Percentiles rank a stretch among this genome's conserved stretches.
Conservation (phyloP, 2,329 filamentous ascomycete genomes). For the Lanzia echinophila region DNA sequence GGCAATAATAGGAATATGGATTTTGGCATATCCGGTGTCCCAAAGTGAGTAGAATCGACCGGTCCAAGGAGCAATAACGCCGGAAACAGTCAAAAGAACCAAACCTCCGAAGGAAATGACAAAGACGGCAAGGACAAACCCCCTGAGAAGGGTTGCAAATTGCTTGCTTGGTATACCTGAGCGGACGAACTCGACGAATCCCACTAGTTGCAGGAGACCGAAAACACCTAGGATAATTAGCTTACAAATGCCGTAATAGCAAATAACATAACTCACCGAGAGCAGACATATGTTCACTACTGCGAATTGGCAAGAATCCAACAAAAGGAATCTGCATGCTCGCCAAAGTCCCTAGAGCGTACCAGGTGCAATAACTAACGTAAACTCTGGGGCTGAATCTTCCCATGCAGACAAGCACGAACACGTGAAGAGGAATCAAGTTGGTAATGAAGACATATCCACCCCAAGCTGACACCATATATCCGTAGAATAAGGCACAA, state of each 20-base stretch:
- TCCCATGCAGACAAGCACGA: constrained; percentile 94
- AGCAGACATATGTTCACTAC: constrained; percentile 97
- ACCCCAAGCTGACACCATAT: constrained; percentile 99
- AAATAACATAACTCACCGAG: constrained; percentile 54
- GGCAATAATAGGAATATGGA: constrained; percentile 98
- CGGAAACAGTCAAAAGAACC: constrained; percentile 80
- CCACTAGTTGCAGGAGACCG: constrained; percentile 88
- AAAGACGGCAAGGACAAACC: constrained; percentile 69
- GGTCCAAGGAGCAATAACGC: constrained; percentile 94
- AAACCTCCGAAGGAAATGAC: constrained; percentile 65
- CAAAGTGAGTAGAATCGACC: constrained; percentile 98
- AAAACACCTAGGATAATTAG: constrained; percentile 64
- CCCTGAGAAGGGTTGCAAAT: constrained; percentile 82
- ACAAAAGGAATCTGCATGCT: constrained; percentile 99
- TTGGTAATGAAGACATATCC: constrained; percentile 99
- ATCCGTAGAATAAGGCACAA: constrained; percentile 94
- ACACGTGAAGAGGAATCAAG: constrained; percentile 85
- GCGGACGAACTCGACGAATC: constrained; percentile 84
- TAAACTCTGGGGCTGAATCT: constrained; percentile 91
- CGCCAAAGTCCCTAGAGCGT: constrained; percentile 87
- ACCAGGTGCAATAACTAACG: constrained; percentile 97
- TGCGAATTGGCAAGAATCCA: constrained; percentile 91
- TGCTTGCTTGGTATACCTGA: constrained; percentile 86
- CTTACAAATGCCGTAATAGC: constrained; percentile 7
- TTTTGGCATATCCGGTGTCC: constrained; percentile 98